A percentile compares a stretch with the other conserved stretches of the same genome.
These are phyloP conservation scores for Saraca asoca DNA, from an alignment of 331 rosid species.

Conservation along the genomic window DNA sequence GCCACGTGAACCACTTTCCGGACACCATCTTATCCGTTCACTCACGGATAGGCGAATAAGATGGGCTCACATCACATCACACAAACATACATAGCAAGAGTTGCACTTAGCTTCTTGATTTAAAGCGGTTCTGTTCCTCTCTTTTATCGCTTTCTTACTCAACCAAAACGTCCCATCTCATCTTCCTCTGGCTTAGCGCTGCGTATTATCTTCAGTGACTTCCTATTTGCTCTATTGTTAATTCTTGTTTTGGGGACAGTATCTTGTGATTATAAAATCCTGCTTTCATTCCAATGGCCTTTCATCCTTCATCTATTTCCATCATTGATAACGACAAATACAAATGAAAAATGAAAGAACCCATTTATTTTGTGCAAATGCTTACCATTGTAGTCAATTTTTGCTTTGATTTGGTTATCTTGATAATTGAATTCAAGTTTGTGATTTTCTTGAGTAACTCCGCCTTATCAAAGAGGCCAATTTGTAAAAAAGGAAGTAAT, in stretches of 20 bases:
- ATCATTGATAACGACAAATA: background rate
- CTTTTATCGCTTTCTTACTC: too few relatives aligned
- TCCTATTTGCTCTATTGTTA: background rate
- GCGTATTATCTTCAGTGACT: too few relatives aligned
- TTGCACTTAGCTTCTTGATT: too few relatives aligned
- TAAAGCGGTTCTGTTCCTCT: too few relatives aligned
- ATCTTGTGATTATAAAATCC: constrained; percentile 1
- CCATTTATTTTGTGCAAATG: constrained; percentile 7
- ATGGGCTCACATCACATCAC: constrained; percentile 24
- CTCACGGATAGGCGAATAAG: background rate
- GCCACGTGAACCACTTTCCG: constrained; percentile 39
- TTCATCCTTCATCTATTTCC: background rate
- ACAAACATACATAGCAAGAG: background rate
- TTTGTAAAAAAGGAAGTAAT: too few relatives aligned
- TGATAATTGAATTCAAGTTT: background rate
- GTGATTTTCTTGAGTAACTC: too few relatives aligned
- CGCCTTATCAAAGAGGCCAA: too few relatives aligned
- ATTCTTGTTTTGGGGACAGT: constrained; percentile 21
- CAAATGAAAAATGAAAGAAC: background rate
- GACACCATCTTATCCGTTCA: constrained; percentile 30
- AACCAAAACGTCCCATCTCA: too few relatives aligned
- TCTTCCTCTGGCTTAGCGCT: too few relatives aligned
- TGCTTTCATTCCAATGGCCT: constrained; percentile 2
- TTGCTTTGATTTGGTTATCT: background rate
- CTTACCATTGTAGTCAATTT: background rate